phyloP scores from a whole-genome alignment of 768 basidiomycete species.

The Boletus rubroflammeus region DNA sequence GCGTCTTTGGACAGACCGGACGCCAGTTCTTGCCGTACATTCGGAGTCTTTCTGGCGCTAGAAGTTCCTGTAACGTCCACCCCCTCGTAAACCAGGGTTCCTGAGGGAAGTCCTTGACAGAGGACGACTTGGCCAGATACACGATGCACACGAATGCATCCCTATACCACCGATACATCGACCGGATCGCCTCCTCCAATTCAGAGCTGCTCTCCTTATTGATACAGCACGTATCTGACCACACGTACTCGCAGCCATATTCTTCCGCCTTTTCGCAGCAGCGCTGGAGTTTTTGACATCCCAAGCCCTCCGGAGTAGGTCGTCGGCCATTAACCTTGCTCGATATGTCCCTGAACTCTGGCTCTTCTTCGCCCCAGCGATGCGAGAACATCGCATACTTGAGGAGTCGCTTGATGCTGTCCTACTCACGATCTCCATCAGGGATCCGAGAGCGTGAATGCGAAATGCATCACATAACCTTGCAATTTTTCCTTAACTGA shows the following conservation, averaged over 20 bases:
- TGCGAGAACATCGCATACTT: constrained; percentile 19
- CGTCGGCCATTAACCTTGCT: neutral
- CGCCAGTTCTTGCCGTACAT: constrained; percentile 12
- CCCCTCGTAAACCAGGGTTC: constrained; percentile 14
- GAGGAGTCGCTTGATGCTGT: constrained; percentile 2
- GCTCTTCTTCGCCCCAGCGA: constrained; percentile 18
- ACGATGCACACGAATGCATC: constrained; percentile 14
- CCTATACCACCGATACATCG: constrained; percentile 15
- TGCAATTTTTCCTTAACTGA: neutral
- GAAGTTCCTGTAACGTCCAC: constrained; percentile 14
- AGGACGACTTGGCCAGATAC: constrained; percentile 4
- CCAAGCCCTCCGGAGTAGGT: neutral
- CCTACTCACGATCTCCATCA: neutral
- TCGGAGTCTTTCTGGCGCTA: constrained; percentile 7
- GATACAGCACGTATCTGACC: constrained; percentile 23
- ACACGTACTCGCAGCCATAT: constrained; percentile 17
- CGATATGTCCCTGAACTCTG: constrained; percentile 10
- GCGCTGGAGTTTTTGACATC: constrained; percentile 9
- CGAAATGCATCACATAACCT: neutral
- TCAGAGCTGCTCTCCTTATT: constrained; percentile 14
- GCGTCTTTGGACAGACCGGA: neutral
- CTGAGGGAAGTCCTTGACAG: neutral
- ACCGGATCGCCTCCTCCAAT: constrained; percentile 10
- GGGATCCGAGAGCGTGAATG: neutral
- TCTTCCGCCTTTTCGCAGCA: constrained; percentile 16